Percentiles rank a stretch among this genome's conserved stretches.
Conservation (phyloP, 495 filamentous ascomycete species). For the Daldinia vernicosa region DNA sequence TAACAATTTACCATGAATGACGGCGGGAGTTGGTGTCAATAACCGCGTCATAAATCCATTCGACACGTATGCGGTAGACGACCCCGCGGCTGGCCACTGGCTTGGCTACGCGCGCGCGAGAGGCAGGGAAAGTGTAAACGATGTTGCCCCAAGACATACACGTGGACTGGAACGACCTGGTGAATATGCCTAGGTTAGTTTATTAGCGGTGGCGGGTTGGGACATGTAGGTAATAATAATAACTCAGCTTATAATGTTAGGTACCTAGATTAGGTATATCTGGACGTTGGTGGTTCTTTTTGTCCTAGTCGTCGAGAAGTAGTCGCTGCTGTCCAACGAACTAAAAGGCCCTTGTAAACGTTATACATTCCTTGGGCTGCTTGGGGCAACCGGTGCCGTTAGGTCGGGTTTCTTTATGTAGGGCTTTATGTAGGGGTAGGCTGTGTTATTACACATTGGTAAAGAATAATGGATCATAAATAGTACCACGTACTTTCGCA, state of each 20-base stretch:
- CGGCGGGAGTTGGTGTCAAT: conserved; percentile 7
- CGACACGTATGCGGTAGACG: conserved; percentile 10
- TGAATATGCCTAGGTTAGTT: conserved; percentile 25
- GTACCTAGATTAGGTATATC: background rate
- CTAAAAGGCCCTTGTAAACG: conserved; percentile 8
- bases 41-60: conserved; percentile 7
- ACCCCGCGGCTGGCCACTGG: conserved; percentile 11
- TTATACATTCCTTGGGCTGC: conserved; percentile 22
- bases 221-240: conserved; percentile 16
- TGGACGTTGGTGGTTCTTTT: background rate
- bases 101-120: conserved; percentile 16
- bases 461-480: conserved; percentile 1
- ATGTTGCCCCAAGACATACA: conserved; percentile 16
- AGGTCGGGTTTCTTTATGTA: conserved; percentile 24
- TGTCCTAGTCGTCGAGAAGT: background rate
- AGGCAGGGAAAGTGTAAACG: conserved; percentile 16
- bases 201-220: conserved; percentile 10
- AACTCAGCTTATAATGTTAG: conserved; percentile 3
- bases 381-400: conserved; percentile 27
- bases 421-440: background rate
- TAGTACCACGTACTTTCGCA: conserved; percentile 17
- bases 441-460: conserved; percentile 3
- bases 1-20: conserved; percentile 15
- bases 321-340: conserved; percentile 8
- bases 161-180: conserved; percentile 13